These are phyloP conservation scores for Taiwanofungus camphoratus DNA, from an alignment of 1,284 basidiomycete species.

Conservation along the genomic window DNA sequence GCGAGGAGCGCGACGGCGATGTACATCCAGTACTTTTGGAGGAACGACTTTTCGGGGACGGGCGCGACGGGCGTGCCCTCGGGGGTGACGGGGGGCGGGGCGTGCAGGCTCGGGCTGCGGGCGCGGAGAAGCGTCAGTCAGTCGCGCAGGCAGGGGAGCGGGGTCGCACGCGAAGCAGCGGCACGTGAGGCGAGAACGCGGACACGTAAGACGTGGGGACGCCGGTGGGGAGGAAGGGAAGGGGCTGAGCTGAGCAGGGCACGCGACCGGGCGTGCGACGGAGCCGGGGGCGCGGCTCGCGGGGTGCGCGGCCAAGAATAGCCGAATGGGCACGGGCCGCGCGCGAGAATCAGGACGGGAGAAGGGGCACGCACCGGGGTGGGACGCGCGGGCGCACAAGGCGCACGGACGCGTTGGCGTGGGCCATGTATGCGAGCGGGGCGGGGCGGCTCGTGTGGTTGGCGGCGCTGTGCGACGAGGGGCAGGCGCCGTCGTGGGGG, in stretches of 20 bases:
- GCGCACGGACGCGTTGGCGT: slow-evolving; percentile 50
- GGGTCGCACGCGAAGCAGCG: slow-evolving; percentile 2
- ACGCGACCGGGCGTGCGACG: too few species aligned
- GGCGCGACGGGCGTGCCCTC: slow-evolving; percentile 61
- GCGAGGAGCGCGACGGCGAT: slow-evolving; percentile 56
- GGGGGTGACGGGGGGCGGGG: slow-evolving; percentile 59
- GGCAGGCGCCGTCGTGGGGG: slow-evolving; percentile 62
- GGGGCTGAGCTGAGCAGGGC: too few species aligned
- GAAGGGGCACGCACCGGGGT: slow-evolving; percentile 44
- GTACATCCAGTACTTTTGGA: slow-evolving; percentile 90
- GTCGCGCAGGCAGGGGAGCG: too few species aligned
- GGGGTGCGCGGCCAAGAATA: too few species aligned
- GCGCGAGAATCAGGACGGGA: too few species aligned
- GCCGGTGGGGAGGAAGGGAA: too few species aligned
- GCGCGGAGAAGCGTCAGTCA: slow-evolving; percentile 3
- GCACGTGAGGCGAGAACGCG: not conserved
- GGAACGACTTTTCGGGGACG: slow-evolving; percentile 62
- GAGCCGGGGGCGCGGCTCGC: too few species aligned
- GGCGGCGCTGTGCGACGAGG: slow-evolving; percentile 23
- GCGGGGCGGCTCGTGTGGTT: slow-evolving; percentile 6
- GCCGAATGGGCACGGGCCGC: too few species aligned
- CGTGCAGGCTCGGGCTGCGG: slow-evolving; percentile 56
- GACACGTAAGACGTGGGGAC: not conserved
- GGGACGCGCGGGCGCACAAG: slow-evolving; percentile 43
- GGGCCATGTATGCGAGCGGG: slow-evolving; percentile 22